These are phyloP conservation scores for Dryas octopetala DNA, from an alignment of 306 rosid genomes.

Conservation along the genomic window DNA sequence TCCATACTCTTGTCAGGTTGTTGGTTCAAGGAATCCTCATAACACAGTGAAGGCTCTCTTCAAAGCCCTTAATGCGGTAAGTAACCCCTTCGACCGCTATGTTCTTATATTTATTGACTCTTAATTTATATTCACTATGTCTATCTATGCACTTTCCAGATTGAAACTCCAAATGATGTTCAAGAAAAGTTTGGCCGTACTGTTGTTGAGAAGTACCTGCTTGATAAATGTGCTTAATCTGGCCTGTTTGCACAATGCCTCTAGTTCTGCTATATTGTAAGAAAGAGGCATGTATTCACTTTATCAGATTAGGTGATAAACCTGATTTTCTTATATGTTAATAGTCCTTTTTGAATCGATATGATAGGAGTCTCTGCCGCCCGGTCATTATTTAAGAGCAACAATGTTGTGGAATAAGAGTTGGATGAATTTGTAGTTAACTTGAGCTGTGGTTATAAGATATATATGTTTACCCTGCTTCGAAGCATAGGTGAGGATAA, in stretches of 20 bases:
- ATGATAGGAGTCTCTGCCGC: no score
- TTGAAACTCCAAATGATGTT: conserved; percentile 86
- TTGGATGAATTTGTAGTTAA: no score
- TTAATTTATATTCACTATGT: conserved; percentile 14
- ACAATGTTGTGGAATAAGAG: no score
- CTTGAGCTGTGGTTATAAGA: no score
- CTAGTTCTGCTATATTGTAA: not conserved
- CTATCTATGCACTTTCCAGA: conserved; percentile 43
- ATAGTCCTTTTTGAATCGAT: not conserved
- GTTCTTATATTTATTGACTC: not conserved
- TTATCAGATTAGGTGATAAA: not conserved
- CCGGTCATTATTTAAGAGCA: no score
- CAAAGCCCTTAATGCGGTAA: conserved; percentile 86
- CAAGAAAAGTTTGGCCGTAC: conserved; percentile 93
- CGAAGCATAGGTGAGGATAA: no score
- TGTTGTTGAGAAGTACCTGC: conserved; percentile 82
- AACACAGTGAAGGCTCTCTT: conserved; percentile 87
- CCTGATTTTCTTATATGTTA: not conserved
- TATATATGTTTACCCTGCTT: no score
- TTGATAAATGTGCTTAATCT: conserved; percentile 37
- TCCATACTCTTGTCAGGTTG: conserved; percentile 46
- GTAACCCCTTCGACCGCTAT: conserved; percentile 19
- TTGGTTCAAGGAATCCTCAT: conserved; percentile 88
- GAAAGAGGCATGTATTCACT: not conserved
- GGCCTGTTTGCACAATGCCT: not conserved